Evolutionary conservation across 108 stramenopile genomes (phyloP), one percentile per base, ranked within the genome.

Genomic region (Skeletonema marinoi): DNA sequence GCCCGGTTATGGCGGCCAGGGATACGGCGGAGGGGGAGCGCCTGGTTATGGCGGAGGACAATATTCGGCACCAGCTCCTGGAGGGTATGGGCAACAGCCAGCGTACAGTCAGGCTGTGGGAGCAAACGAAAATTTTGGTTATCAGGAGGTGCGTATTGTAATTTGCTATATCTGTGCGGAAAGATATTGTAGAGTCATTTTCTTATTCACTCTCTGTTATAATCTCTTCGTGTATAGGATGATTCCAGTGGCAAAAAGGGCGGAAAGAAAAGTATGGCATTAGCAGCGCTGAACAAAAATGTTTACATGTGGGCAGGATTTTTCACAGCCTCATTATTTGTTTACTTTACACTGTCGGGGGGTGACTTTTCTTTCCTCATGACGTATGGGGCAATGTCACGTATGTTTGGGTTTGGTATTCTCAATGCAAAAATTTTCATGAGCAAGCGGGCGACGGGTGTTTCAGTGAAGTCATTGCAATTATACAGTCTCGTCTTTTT

Each of bases 341-440:
- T 98, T 48, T 99, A 94, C 78, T 90, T 87, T 81, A 62, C 97
- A 35, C 58, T 98, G 12, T 95, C 95, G 21, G 95, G 93, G 32
- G 96, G 97, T 21, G 98, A 99, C 77, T 99, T 99, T 83, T 97
- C 97, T 64, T 98, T 99, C 77, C 90, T 99, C 33, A 95, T 99
- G 96, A 98, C 98, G 2, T 98, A 97, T 60, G 98, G 96, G 29
- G 95, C 97, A 66, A 93, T 99, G 86, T 92, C 97, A 42, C 91
- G 98, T 13, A 94, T 94, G 90, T 98, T 98, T 85, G 98, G 96
- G 1, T 96, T 98, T 73, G 90, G 96, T 13, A 95, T 99, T 77
- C 79, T 97, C n/a, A 97, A 96, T 73, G 80, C 94, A 35, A 96
- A 97, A 76, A 92, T 92, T 14, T 94, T 90, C 65, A 89, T 84